Percentiles rank a stretch among this genome's conserved stretches.
These are phyloP conservation scores for Epicoccum sorghinum DNA, from an alignment of 2,329 filamentous ascomycete species.

Conservation along the genomic window DNA sequence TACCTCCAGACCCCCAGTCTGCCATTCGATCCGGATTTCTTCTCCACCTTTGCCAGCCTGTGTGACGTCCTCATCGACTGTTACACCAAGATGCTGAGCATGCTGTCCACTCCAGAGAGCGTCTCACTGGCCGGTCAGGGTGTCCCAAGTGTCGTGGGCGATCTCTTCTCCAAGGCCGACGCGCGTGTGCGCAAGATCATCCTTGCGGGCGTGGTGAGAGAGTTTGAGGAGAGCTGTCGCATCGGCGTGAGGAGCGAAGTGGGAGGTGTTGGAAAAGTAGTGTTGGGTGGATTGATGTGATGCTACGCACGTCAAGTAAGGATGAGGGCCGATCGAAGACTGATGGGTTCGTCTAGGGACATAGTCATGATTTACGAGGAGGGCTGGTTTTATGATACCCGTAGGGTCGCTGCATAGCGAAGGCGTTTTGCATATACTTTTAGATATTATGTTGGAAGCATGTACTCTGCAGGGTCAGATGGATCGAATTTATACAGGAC, in stretches of 20 bases:
- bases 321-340: no score
- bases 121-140: constrained; percentile 34
- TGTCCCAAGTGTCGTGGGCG: constrained; percentile 62
- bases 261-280: constrained; percentile 83
- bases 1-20: constrained; percentile 88
- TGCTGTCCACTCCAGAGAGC: constrained; percentile 73
- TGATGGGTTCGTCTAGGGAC: no score
- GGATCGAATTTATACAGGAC: no score
- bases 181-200: constrained; percentile 85
- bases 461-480: no score
- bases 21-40: constrained; percentile 96
- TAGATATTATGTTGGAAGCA: neutral
- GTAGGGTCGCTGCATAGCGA: neutral
- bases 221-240: constrained; percentile 89
- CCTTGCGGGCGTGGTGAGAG: constrained; percentile 82
- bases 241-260: constrained; percentile 79
- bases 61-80: constrained; percentile 95
- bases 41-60: constrained; percentile 92
- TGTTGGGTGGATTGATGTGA: constrained; percentile 82
- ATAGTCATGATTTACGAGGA: neutral
- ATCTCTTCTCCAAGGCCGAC: constrained; percentile 90
- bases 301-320: no score
- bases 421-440: neutral
- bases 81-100: constrained; percentile 77
- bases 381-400: neutral